phyloP scores from a whole-genome alignment of 2,329 filamentous ascomycete species.

The Colletotrichum tropicale region DNA sequence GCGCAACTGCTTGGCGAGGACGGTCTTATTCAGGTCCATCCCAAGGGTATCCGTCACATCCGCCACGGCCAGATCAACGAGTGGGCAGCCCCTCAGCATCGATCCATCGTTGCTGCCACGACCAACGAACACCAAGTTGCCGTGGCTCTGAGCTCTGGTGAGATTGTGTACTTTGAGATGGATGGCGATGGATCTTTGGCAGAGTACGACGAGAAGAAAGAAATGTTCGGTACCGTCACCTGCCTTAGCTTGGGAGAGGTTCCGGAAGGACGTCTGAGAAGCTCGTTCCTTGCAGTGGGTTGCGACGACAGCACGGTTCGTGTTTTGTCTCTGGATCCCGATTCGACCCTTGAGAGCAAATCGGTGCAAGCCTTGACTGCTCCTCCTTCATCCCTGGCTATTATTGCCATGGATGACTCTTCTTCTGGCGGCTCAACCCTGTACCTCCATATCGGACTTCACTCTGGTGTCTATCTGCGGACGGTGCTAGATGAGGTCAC shows the following conservation, averaged over 20 bases:
- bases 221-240: constrained; percentile 95
- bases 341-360: constrained; percentile 89
- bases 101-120: constrained; percentile 92
- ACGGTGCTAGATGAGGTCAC: constrained; percentile 95
- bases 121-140: constrained; percentile 94
- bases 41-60: constrained; percentile 94
- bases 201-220: constrained; percentile 93
- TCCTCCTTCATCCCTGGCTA: constrained; percentile 84
- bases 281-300: constrained; percentile 92
- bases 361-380: constrained; percentile 94
- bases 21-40: constrained; percentile 91
- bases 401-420: constrained; percentile 96
- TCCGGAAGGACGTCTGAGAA: constrained; percentile 85
- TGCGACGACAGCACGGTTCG: constrained; percentile 97
- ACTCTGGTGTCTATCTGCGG: constrained; percentile 93
- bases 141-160: constrained; percentile 91
- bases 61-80: constrained; percentile 81
- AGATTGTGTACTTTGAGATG: constrained; percentile 98
- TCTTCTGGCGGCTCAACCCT: constrained; percentile 86
- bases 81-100: constrained; percentile 91
- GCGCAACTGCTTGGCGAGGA: constrained; percentile 95
- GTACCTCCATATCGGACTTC: constrained; percentile 94
- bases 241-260: constrained; percentile 93
- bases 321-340: constrained; percentile 87
- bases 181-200: constrained; percentile 88